Conservation (phyloP, 331 rosid genomes). For the Spiraea crenata region DNA sequence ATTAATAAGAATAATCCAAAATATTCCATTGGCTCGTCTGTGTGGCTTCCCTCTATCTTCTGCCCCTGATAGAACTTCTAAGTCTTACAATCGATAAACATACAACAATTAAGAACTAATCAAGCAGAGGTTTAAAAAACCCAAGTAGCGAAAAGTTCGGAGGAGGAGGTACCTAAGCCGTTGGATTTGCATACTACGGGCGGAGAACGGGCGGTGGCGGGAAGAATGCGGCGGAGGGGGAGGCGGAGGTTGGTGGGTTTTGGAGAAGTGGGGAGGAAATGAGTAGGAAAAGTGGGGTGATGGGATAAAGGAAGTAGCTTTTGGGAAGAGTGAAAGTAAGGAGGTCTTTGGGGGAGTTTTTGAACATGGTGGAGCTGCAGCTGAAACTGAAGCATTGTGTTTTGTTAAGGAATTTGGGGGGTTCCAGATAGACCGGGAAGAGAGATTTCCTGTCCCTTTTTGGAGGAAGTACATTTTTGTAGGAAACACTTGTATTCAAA, state of each 20-base stretch:
- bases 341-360: conserved; percentile 17
- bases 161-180: conserved; percentile 51
- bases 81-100: conserved; percentile 32
- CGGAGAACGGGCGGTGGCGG: conserved; percentile 18
- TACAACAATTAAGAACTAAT: conserved; percentile 7
- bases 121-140: conserved; percentile 6
- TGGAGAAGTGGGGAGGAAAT: not conserved
- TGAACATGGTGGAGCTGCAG: conserved; percentile 25
- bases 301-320: conserved; percentile 26
- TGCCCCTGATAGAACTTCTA: conserved; percentile 61
- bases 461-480: too few species aligned
- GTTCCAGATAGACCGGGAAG: not conserved
- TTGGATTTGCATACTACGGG: conserved; percentile 43
- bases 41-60: conserved; percentile 46
- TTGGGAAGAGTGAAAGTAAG: conserved; percentile 25
- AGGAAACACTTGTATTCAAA: too few species aligned
- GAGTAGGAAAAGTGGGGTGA: not conserved
- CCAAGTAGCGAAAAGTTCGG: conserved; percentile 23
- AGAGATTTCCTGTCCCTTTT: too few species aligned
- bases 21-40: conserved; percentile 77
- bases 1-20: conserved; percentile 81
- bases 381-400: conserved; percentile 25
- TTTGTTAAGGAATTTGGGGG: not conserved
- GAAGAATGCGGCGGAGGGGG: conserved; percentile 17
- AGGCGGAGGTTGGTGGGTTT: conserved; percentile 18